These are phyloP conservation scores for Daldinia concentrica DNA, from an alignment of 495 filamentous ascomycete species.

Conservation along the genomic window DNA sequence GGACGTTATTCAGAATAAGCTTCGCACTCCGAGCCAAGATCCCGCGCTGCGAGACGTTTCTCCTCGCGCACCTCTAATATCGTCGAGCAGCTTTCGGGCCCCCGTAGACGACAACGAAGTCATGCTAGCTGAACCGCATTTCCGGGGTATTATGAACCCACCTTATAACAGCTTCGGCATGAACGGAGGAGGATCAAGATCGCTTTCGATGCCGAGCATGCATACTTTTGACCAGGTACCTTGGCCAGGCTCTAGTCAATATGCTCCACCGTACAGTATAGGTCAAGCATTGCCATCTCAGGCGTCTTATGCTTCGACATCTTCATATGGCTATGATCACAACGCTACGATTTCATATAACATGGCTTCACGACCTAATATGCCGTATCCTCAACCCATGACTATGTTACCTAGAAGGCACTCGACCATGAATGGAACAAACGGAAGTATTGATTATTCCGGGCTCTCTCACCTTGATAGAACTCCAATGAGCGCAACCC, in stretches of 20 bases:
- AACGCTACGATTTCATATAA: neutral
- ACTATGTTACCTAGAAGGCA: slow-evolving; percentile 1
- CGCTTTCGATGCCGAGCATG: slow-evolving; percentile 31
- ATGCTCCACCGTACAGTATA: slow-evolving; percentile 10
- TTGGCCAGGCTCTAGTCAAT: slow-evolving; percentile 5
- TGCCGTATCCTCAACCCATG: neutral
- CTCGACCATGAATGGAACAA: slow-evolving; percentile 10
- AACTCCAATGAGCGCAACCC: neutral
- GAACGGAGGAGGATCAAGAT: slow-evolving; percentile 17
- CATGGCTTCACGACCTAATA: slow-evolving; percentile 4
- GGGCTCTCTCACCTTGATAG: slow-evolving; percentile 5
- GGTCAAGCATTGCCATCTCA: slow-evolving; percentile 17
- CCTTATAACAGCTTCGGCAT: slow-evolving; percentile 11
- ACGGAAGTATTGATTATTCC: slow-evolving; percentile 15
- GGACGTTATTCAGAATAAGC: slow-evolving; percentile 69
- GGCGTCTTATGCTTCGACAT: slow-evolving; percentile 1
- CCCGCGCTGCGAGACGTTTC: slow-evolving; percentile 46
- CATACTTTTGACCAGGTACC: neutral
- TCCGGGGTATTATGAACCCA: neutral
- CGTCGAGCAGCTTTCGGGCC: slow-evolving; percentile 74
- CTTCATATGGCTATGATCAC: slow-evolving; percentile 9
- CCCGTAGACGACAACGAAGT: slow-evolving; percentile 67
- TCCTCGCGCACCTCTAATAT: slow-evolving; percentile 67
- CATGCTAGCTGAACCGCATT: slow-evolving; percentile 3
- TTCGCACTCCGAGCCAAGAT: slow-evolving; percentile 66